Base-by-base conservation (phyloP, 768 basidiomycete species). In the Collybiopsis luxurians region DNA sequence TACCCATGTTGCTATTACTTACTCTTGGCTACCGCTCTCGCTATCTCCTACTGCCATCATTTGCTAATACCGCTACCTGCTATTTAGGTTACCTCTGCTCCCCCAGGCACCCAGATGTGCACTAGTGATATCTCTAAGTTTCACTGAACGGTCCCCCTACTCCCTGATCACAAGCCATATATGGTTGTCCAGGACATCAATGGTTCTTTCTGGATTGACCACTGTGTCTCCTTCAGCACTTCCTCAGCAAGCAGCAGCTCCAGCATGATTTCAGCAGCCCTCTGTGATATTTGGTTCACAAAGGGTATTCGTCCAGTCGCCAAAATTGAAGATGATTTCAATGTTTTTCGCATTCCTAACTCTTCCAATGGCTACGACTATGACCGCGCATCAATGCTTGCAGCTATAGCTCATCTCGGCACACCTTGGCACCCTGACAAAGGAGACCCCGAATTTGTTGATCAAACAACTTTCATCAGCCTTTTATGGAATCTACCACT, bases 261-360 rank as follows among this genome's bases (percentile, higher is more conserved):
- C 15, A 44, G 58, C 3, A 45, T 48, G 48, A 26, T 45, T n/a
- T 61, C 51, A 0, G 56, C 60, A 23, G 59, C 61, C 0, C 24
- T 55, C n/a, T 39, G 38, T 3, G 60, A 61, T 39, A 59, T 66
- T 46, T 55, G 58, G 48, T 26, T 48, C 2, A 21, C 15, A 17
- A 2, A 31, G 7, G 19, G 31, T 12, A 34, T 64, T 23, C 2
- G 24, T 23, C 53, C 39, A 23, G 38, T 53, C 9, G 42, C 57
- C n/a, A 69, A 71, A 39, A 68, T 68, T 64, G 72, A 70, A 0
- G 71, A 76, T 56, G 68, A 76, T 38, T 60, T 71, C 45, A 44
- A 61, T 10, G 26, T 66, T 1, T 62, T 72, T 26, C 54, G 43
- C 0, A 58, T 58, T 67, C 10, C 38, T 0, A 69, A 68, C 43